Percentiles rank a stretch among this genome's conserved stretches.
Conservation (phyloP, 202 grass and related monocot genomes). For the Hordeum pubiflorum region DNA sequence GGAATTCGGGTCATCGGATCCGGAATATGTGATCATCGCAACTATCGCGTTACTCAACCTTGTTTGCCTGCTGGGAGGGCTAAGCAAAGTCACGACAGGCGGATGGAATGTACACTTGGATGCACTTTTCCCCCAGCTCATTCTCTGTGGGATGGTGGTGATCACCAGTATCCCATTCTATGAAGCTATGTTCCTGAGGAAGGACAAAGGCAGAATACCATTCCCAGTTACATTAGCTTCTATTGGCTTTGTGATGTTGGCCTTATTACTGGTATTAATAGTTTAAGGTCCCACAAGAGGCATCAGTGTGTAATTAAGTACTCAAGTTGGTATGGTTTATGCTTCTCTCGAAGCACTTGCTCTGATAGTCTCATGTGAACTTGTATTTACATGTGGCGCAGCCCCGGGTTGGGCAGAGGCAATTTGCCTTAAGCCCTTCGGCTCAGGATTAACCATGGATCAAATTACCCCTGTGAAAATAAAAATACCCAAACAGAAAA, state of each 20-base stretch:
- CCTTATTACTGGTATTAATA: constrained; percentile 4
- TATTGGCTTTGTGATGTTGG: constrained; percentile 29
- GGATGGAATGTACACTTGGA: neutral
- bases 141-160: constrained; percentile 40
- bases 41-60: constrained; percentile 47
- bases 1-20: constrained; percentile 38
- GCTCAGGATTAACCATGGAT: neutral
- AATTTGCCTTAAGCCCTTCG: neutral
- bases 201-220: constrained; percentile 48
- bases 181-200: constrained; percentile 56
- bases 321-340: neutral
- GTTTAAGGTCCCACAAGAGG: constrained; percentile 8
- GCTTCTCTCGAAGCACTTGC: neutral
- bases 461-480: neutral
- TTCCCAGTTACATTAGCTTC: constrained; percentile 34
- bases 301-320: neutral
- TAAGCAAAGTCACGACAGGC: constrained; percentile 8
- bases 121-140: constrained; percentile 35
- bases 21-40: constrained; percentile 49
- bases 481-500: neutral
- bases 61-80: constrained; percentile 30
- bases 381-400: neutral
- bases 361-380: neutral
- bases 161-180: constrained; percentile 57
- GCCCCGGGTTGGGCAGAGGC: neutral